Base-by-base conservation (phyloP, 1,284 basidiomycete genomes). In the Fomitopsis palustris region DNA sequence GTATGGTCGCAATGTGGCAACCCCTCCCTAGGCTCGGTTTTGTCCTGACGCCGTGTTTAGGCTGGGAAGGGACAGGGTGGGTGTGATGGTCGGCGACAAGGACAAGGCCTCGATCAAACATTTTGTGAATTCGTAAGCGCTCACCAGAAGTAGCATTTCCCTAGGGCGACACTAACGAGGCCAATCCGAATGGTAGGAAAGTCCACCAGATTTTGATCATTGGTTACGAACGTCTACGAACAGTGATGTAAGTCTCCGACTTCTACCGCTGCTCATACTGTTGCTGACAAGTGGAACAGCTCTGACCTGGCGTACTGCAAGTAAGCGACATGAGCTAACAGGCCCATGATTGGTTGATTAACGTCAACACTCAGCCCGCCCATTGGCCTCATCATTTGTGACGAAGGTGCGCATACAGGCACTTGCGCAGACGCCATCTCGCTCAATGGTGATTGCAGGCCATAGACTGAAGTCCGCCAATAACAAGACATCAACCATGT, bases 301-400 rank as follows among this genome's bases (percentile, higher is more conserved):
- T 77, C 79, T 12, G 83, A 89, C 53, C 73, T 90, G 41, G 71
- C 79, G 17, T 84, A 80, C 62, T 88, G 87, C 85, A 77, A 82
- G 88, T 71, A 59, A 62, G 71, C 53, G 19, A 1, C n/a, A 31
- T 52, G 16, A 12, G 16, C 14, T 35, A 10, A 4, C 4, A 21
- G 33, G 38, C 7, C 19, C 33, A 25, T 14, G 14, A 14, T 12
- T 39, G 19, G 10, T 12, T n/a, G 21, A 23, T 14, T 45, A 4
- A 55, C 38, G n/a, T 16, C 27, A 6, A 42, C 12, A 41, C 54
- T 59, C 54, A 91, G 88, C 54, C 95, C 95, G 10, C 88, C 92
- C 0, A 92, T 99, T 64, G 97, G 92, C 7, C 77, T 99, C 1
- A 90, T 99, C 61, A 83, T 99, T 31, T 98, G 96, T 67, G 97